These are phyloP conservation scores for Neurospora sp. DNA, from an alignment of 495 filamentous ascomycete genomes.

Conservation along the genomic window DNA sequence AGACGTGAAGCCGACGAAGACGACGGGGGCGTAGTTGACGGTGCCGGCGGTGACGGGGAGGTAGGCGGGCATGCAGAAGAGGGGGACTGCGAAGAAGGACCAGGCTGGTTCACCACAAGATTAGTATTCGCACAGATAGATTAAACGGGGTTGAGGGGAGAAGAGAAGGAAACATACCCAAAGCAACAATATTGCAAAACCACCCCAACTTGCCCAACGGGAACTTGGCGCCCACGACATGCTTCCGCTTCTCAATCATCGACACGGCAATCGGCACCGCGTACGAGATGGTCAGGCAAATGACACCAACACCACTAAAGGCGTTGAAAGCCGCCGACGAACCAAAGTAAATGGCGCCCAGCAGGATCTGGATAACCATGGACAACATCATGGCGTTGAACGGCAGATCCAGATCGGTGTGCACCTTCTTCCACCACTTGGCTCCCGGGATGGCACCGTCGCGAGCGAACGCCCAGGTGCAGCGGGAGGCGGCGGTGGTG, in stretches of 20 bases:
- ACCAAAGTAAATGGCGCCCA: slow-evolving; percentile 45
- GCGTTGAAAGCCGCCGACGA: slow-evolving; percentile 45
- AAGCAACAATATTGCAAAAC: slow-evolving; percentile 44
- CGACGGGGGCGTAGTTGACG: slow-evolving; percentile 57
- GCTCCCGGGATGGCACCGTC: slow-evolving; percentile 50
- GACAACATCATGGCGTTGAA: slow-evolving; percentile 43
- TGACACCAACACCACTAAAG: slow-evolving; percentile 54
- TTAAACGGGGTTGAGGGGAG: not conserved
- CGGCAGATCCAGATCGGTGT: slow-evolving; percentile 37
- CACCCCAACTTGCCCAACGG: slow-evolving; percentile 46
- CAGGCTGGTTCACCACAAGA: too few species aligned
- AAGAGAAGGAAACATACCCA: slow-evolving; percentile 32
- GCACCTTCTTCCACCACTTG: slow-evolving; percentile 38
- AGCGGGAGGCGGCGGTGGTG: slow-evolving; percentile 49
- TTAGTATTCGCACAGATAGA: too few species aligned
- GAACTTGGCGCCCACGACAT: slow-evolving; percentile 46
- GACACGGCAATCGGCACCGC: slow-evolving; percentile 48
- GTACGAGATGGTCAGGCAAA: slow-evolving; percentile 49
- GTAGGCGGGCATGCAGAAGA: slow-evolving; percentile 55
- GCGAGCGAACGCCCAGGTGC: slow-evolving; percentile 52
- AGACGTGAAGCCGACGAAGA: slow-evolving; percentile 48
- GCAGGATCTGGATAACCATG: slow-evolving; percentile 35
- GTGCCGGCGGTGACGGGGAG: slow-evolving; percentile 50
- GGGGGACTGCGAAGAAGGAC: slow-evolving; percentile 51
- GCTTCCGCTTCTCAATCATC: slow-evolving; percentile 38